These are phyloP conservation scores for Blastobotrys buckinghamii DNA, from an alignment of 1,139 yeast species.

Conservation along the genomic window DNA sequence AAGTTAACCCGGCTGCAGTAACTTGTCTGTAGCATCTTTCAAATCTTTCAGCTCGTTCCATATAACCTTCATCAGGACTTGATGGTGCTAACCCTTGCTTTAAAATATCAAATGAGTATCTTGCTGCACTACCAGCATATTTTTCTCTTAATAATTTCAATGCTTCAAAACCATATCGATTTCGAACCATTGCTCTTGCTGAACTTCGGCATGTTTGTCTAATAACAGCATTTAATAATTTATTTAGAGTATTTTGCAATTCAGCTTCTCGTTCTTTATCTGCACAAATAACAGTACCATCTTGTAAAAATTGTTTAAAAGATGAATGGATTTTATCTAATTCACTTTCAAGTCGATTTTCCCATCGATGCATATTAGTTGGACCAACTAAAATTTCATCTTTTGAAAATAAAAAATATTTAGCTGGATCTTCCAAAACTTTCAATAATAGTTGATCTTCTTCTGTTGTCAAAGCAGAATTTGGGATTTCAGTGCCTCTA, in stretches of 20 bases:
- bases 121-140: slow-evolving; percentile 9
- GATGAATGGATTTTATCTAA: slow-evolving; percentile 9
- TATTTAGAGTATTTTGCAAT: slow-evolving; percentile 3
- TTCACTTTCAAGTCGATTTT: slow-evolving; percentile 9
- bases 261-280: slow-evolving; percentile 9
- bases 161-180: slow-evolving; percentile 11
- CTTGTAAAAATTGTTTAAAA: slow-evolving; percentile 6
- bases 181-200: slow-evolving; percentile 13
- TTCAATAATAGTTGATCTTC: slow-evolving; percentile 9
- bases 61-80: slow-evolving; percentile 10
- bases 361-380: slow-evolving; percentile 13
- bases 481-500: background rate
- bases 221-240: slow-evolving; percentile 8
- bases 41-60: slow-evolving; percentile 12
- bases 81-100: slow-evolving; percentile 9
- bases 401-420: slow-evolving; percentile 7
- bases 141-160: slow-evolving; percentile 6
- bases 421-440: slow-evolving; percentile 9
- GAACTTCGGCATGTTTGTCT: slow-evolving; percentile 9
- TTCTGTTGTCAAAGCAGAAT: slow-evolving; percentile 5
- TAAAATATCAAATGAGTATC: slow-evolving; percentile 10
- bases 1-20: slow-evolving; percentile 8
- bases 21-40: slow-evolving; percentile 8
- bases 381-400: slow-evolving; percentile 12
- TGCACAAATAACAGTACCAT: slow-evolving; percentile 10